Conservation (phyloP, 805 yeast genomes). For the Hyphopichia homilentoma region DNA sequence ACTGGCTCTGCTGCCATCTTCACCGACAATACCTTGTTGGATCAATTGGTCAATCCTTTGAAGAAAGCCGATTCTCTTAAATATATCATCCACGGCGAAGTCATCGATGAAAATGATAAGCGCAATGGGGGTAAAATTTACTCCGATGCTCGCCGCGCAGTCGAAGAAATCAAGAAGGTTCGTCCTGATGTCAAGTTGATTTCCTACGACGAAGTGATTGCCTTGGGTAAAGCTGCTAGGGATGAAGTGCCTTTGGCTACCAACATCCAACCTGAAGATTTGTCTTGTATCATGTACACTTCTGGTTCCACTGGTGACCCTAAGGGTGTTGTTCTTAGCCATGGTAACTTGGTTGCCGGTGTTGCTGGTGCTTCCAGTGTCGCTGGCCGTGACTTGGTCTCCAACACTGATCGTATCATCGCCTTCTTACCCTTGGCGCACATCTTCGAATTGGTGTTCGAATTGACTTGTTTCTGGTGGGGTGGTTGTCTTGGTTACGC, state of each 20-base stretch:
- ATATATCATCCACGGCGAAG: slow-evolving; percentile 68
- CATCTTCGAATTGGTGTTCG: slow-evolving; percentile 89
- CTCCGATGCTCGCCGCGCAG: slow-evolving; percentile 52
- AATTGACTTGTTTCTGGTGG: slow-evolving; percentile 78
- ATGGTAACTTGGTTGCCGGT: slow-evolving; percentile 74
- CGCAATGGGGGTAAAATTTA: slow-evolving; percentile 61
- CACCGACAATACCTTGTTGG: slow-evolving; percentile 75
- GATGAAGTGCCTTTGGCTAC: neutral
- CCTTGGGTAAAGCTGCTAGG: slow-evolving; percentile 50
- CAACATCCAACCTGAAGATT: slow-evolving; percentile 56
- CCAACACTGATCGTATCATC: slow-evolving; percentile 65
- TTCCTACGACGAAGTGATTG: slow-evolving; percentile 61
- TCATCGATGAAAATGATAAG: slow-evolving; percentile 57
- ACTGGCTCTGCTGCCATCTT: slow-evolving; percentile 77
- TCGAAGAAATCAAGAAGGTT: slow-evolving; percentile 54
- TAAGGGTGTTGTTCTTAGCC: slow-evolving; percentile 73
- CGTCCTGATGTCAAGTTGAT: slow-evolving; percentile 74
- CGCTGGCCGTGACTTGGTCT: slow-evolving; percentile 51
- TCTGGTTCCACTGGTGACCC: slow-evolving; percentile 86
- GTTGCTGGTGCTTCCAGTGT: slow-evolving; percentile 74
- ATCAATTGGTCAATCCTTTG: slow-evolving; percentile 68
- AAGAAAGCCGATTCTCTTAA: slow-evolving; percentile 57
- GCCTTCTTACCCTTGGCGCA: slow-evolving; percentile 95
- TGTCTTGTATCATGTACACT: slow-evolving; percentile 80
- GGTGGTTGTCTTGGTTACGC: slow-evolving; percentile 91